phyloP scores from a whole-genome alignment of 208 protist species.

The Crithidia expoeki region DNA sequence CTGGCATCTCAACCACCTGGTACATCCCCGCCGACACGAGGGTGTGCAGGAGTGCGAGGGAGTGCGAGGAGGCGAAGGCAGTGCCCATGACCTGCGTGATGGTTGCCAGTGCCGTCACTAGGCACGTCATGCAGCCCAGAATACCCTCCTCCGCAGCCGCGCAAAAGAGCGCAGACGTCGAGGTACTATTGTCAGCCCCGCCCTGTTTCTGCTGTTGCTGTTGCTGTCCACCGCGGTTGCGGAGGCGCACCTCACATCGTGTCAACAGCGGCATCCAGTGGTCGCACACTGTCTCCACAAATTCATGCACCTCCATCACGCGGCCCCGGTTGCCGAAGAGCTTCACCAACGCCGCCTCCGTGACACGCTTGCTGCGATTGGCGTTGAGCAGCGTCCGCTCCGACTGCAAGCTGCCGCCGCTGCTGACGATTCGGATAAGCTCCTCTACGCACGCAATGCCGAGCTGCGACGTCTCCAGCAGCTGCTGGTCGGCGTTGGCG shows the following conservation, averaged over 20 bases:
- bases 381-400: conserved; percentile 88
- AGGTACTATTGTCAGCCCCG: neutral
- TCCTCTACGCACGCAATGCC: conserved; percentile 78
- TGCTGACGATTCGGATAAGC: conserved; percentile 81
- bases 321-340: conserved; percentile 82
- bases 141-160: conserved; percentile 30
- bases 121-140: conserved; percentile 38
- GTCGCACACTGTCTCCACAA: conserved; percentile 53
- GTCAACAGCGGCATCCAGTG: conserved; percentile 54
- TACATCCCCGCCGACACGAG: conserved; percentile 58
- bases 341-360: conserved; percentile 73
- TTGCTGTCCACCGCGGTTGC: conserved; percentile 14
- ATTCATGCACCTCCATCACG: conserved; percentile 65
- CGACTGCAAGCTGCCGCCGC: conserved; percentile 84
- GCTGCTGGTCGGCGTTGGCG: conserved; percentile 17
- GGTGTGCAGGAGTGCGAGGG: conserved; percentile 51
- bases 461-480: conserved; percentile 52
- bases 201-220: neutral
- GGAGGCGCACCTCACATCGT: conserved; percentile 35
- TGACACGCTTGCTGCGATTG: conserved; percentile 71
- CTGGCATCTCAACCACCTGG: conserved; percentile 55
- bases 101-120: conserved; percentile 59
- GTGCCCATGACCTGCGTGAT: conserved; percentile 75
- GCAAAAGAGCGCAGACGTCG: neutral
- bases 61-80: conserved; percentile 61